Evolutionary conservation across 139 green algal species (phyloP).

Genomic region (Haematococcus lacustris): DNA sequence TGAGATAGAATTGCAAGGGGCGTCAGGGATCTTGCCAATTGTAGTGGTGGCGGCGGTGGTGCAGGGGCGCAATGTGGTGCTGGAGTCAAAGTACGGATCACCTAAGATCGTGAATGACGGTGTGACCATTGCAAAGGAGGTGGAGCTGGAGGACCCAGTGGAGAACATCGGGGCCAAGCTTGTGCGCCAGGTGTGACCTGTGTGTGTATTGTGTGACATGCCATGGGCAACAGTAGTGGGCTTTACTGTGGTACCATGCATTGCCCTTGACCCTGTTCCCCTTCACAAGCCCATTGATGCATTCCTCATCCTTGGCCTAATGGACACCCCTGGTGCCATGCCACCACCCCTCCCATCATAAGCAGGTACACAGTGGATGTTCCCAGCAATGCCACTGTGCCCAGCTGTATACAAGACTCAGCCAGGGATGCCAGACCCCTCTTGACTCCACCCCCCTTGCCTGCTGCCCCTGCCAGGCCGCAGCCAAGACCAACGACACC

Average conservation of each 20-base stretch:
- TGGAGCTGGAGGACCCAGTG: conserved; percentile 97
- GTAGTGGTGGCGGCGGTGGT: not conserved
- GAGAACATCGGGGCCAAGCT: conserved; percentile 99
- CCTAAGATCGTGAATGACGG: conserved; percentile 99
- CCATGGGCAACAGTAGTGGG: no score
- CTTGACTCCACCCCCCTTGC: not conserved
- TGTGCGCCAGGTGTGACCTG: conserved; percentile 69
- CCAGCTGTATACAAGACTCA: not conserved
- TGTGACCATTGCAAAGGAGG: conserved; percentile 89
- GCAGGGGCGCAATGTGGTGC: conserved; percentile 91
- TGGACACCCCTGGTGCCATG: no score
- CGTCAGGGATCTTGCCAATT: not conserved
- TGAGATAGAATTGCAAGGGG: no score
- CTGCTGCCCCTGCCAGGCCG: conserved; percentile 52
- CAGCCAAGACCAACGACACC: conserved; percentile 92
- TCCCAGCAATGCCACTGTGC: not conserved
- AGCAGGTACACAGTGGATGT: no score
- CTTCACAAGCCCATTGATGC: no score
- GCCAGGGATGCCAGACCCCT: not conserved
- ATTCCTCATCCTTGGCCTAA: no score
- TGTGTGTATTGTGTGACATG: no score
- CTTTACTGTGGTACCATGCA: no score
- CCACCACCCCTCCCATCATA: no score
- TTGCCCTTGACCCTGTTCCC: no score
- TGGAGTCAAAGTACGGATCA: conserved; percentile 98